Percentiles rank a stretch among this genome's conserved stretches.
Evolutionary conservation across 345 rosid species (phyloP).

Genomic region (Salix exigua): DNA sequence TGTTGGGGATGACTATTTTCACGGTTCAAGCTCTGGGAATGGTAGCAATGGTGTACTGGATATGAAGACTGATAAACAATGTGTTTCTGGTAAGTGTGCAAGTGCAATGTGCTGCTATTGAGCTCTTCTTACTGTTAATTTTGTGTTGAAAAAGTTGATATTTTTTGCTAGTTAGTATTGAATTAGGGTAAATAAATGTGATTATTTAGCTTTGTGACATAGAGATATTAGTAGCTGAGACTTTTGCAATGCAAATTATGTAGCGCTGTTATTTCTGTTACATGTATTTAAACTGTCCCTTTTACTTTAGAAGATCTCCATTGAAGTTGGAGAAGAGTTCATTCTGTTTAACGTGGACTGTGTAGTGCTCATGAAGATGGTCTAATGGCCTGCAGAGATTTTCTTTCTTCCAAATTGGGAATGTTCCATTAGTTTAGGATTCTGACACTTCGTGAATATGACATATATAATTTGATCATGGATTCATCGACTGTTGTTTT

Average conservation of each 20-base stretch:
- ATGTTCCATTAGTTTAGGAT: not conserved
- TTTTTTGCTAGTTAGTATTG: not conserved
- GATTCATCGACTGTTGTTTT: not conserved
- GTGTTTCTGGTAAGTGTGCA: conserved; percentile 43
- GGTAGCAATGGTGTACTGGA: conserved; percentile 38
- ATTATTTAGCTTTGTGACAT: not conserved
- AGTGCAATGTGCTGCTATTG: not conserved
- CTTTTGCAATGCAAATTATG: not conserved
- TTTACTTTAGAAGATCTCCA: not conserved
- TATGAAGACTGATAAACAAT: conserved; percentile 41
- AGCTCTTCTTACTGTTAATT: not conserved
- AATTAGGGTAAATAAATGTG: not conserved
- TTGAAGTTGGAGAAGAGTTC: not conserved
- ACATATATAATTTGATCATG: not conserved
- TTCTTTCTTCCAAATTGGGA: not conserved
- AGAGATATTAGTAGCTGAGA: not conserved
- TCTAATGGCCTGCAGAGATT: not conserved
- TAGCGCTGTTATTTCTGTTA: not conserved
- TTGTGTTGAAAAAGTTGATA: not conserved
- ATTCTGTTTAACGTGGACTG: not conserved
- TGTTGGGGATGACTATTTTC: conserved; percentile 16
- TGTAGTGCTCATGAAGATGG: not conserved
- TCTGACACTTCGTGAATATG: not conserved
- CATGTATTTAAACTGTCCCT: not conserved
- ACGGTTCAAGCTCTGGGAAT: conserved; percentile 21